Evolutionary conservation across 1,284 basidiomycete species (phyloP), one percentile per base, ranked within the genome.

Genomic region (Tranzscheliella williamsii): DNA sequence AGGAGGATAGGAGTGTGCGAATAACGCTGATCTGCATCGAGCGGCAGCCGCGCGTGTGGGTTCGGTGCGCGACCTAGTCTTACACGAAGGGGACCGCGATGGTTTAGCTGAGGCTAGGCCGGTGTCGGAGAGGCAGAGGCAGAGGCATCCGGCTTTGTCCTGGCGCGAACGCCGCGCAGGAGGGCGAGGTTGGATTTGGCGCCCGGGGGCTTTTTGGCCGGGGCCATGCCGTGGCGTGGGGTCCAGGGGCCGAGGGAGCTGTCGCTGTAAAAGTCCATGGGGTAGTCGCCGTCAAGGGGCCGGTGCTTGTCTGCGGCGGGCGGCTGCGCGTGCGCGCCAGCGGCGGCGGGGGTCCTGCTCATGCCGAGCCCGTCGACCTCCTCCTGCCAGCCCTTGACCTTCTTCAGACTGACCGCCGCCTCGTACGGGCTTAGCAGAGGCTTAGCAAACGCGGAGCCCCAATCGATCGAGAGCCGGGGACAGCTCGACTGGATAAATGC

Each of bases 241-340:
- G 79, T 80, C 79, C 79, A 80, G 12, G 73, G 62, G 53, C 77
- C 78, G 84, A 83, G 23, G 84, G 85, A 49, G 82, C 73, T 9
- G 86, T 87, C 90, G 34, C 84, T 84, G 72, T 97, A 98, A 78
- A 97, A 98, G 79, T 98, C 90, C 94, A 98, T 98, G 1, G 91
- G 88, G 79, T 98, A 98, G 45, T 76, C 24, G 78, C 79, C 24
- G 81, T 82, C 54, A 23, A 80, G 32, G 11, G 50, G 51, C 38
- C 53, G 29, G 29, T 55, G 47, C 39, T 52, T 49, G 40, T 63
- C 49, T 17, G 43, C 47, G 11, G 22, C 23, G 2, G 21, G 20
- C 8, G 32, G 8, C 32, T 34, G 32, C 32, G 9, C 32, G 32
- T 18, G 9, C 17, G 17, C 12, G 49, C 36, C 32, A 52, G 44